These are phyloP conservation scores for Neurospora sp. DNA, from an alignment of 495 filamentous ascomycete species.

Conservation along the genomic window DNA sequence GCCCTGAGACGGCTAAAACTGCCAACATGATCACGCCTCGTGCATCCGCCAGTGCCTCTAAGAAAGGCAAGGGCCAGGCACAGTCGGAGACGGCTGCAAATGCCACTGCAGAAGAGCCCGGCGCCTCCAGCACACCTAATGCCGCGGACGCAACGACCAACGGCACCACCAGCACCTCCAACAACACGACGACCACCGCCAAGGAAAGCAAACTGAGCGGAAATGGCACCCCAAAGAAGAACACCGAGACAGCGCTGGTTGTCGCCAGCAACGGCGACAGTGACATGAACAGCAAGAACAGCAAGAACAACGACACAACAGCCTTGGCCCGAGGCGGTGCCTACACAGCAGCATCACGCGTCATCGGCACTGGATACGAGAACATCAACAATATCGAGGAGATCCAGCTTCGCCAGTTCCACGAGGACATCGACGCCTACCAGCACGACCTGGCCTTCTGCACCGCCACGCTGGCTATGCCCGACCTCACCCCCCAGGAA, in stretches of 20 bases:
- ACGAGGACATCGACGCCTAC: conserved; percentile 33
- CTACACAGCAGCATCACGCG: not conserved
- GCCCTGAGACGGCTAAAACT: not conserved
- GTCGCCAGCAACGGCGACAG: not conserved
- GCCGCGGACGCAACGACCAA: not conserved
- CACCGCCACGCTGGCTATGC: conserved; percentile 17
- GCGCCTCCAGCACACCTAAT: not conserved
- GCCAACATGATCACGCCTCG: not conserved
- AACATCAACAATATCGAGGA: conserved; percentile 21
- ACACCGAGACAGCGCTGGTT: not conserved
- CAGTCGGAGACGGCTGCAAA: not conserved
- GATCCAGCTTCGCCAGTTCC: conserved; percentile 30
- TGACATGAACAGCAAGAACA: not conserved
- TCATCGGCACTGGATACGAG: not conserved
- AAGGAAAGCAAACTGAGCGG: not conserved
- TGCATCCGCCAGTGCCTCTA: not conserved
- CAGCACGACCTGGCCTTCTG: conserved; percentile 30
- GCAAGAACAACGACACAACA: not conserved
- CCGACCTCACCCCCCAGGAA: conserved; percentile 32
- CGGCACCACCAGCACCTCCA: not conserved
- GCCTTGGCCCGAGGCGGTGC: not conserved
- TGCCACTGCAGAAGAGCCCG: not conserved
- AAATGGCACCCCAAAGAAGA: not conserved
- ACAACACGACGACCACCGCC: not conserved
- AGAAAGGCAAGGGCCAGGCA: not conserved